Base-by-base conservation (phyloP, 345 rosid genomes). In the Microthlaspi erraticum region DNA sequence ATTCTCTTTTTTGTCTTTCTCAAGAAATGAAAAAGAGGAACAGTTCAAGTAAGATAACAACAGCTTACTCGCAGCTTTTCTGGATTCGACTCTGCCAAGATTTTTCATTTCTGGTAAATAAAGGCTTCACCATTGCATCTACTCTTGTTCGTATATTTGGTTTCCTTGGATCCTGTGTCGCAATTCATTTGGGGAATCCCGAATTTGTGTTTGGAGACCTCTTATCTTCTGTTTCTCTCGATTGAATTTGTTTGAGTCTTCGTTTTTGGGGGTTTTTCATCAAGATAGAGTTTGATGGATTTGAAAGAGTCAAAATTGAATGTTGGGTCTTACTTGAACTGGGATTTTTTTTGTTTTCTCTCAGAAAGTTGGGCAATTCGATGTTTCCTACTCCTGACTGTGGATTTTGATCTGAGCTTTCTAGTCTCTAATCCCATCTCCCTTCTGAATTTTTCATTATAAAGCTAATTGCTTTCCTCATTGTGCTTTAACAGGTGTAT, bases 261-360 rank as follows among this genome's bases (percentile, higher is more conserved):
- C 0, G 41, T 29, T 19, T 64, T 7, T 16, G 73, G 49, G 31
- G 39, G 31, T 1, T 32, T 10, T 41, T n/a, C 12, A 1, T 36
- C 42, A 50, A 64, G 60, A 38, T 60, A 44, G 39, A 71, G 3
- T 36, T 61, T 70, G n/a, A 60, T 60, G 67, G 50, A 39, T 51
- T 70, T 42, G 63, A 53, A 62, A 42, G 54, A 62, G 55, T 71
- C 55, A 42, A 20, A 71, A 17, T 65, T 49, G 64, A 31, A 14
- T 70, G 37, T 36, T 69, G 58, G 73, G 56, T 68, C 64, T 70
- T 59, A 59, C 74, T 60, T 17, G 17, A 60, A 42, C 29, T 60
- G 51, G 51, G 50, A 52, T 29, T 68, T 10, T 53, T 17, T 42
- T 3, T 6, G 49, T 66, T 55, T 10, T 68, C n/a, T 45, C 33